A percentile compares a stretch with the other conserved stretches of the same genome.
phyloP scores from a whole-genome alignment of 768 basidiomycete species.

The Dentipellis fragilis region DNA sequence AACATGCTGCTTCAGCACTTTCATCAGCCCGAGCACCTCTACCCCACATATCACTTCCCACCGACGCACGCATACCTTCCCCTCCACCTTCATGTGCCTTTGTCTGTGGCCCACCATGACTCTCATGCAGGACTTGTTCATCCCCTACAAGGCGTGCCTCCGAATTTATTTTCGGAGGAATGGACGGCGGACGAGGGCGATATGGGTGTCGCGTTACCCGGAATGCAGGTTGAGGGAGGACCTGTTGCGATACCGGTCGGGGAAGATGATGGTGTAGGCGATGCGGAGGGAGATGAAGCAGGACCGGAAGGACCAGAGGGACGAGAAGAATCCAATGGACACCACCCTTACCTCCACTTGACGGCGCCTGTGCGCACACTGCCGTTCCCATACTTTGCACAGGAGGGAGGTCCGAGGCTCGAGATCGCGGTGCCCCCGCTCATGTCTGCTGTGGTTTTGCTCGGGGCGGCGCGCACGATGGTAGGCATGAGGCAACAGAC shows the following conservation, averaged over 20 bases:
- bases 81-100: neutral
- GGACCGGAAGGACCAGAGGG: no score
- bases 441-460: neutral
- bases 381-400: neutral
- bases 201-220: no score
- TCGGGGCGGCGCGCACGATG: neutral
- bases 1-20: neutral
- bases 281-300: no score
- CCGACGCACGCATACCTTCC: neutral
- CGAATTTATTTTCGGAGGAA: no score
- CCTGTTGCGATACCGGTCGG: neutral
- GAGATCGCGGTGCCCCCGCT: neutral
- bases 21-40: neutral
- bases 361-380: neutral
- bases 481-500: neutral
- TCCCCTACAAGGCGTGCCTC: neutral
- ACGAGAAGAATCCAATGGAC: neutral
- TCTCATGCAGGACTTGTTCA: neutral
- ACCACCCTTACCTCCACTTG: neutral
- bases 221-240: no score
- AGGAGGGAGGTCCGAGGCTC: neutral
- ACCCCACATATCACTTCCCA: neutral
- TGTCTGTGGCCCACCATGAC: neutral
- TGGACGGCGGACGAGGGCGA: no score
- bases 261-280: no score